Base-by-base conservation (phyloP, 2,329 filamentous ascomycete species). In the Cladosporium sp. region DNA sequence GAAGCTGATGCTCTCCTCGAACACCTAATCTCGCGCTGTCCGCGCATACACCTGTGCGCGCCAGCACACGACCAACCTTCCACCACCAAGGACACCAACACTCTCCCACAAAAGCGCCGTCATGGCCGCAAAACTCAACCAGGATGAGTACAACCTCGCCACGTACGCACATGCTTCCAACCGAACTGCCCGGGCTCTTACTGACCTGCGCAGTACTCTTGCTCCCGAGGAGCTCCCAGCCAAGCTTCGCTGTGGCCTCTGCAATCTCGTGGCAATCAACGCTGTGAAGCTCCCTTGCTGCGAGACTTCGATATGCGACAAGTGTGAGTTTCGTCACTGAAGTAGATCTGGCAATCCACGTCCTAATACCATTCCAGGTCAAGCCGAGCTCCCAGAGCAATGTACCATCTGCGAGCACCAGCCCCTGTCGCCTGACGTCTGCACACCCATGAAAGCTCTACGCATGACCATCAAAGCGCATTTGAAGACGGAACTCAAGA, bases 261-360 rank as follows among this genome's bases (percentile, higher is more conserved):
- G 94, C 77, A 94, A 89, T 77, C 92, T 90, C 74, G 82, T 97
- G 60, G 92, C 92, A 30, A 80, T 96, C 64, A 95, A 97, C 72
- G 90, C 93, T 8, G 96, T 91, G 73, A 89, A 92, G 63, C 81
- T 97, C 28, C 90, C 92, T 1, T 99, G 94, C 76, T 99, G 94
- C 74, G 94, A 97, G 70, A 93, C 96, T 72, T 88, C 89, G 40
- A 96, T 97, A 60, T 97, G 94, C 80, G 89, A 93, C 70, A 83
- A 80, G 64, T 99, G 94, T 97, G 79, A 70, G 87, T 75, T 28
- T 11, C 6, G 17, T 5, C 19, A 30, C 28, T 11, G 3, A 47
- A 5, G 22, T 11, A 22, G 12, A 47, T 15, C n/a, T 12, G 25
- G 4, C 7, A 15, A 28, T n/a, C 7, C 19, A 34, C 39, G 40